Evolutionary conservation across 2,329 filamentous ascomycete genomes (phyloP).

Genomic region (Parafenestella ontariensis): DNA sequence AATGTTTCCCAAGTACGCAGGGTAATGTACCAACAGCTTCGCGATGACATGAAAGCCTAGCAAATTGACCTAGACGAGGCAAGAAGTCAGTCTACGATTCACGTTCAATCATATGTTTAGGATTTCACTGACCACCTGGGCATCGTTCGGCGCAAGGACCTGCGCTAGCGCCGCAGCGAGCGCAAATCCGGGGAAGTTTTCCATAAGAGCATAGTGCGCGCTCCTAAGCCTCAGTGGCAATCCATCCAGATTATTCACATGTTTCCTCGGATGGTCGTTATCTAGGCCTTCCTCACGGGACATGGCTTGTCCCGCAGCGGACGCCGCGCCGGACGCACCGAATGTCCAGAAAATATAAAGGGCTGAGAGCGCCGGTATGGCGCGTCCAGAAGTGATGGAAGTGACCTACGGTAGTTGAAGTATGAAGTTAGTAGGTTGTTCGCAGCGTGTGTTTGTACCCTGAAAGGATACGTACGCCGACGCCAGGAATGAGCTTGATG

Average conservation of each 20-base stretch:
- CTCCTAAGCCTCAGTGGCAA: conserved; percentile 28
- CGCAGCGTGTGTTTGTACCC: neutral
- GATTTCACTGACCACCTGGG: conserved; percentile 24
- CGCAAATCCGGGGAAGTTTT: conserved; percentile 33
- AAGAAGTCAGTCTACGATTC: neutral
- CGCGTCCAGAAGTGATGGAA: conserved; percentile 27
- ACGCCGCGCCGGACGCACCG: conserved; percentile 27
- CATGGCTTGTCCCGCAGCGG: conserved; percentile 32
- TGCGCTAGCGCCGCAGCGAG: conserved; percentile 30
- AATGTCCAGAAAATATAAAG: conserved; percentile 34
- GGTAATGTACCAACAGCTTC: conserved; percentile 30
- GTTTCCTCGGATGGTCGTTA: conserved; percentile 24
- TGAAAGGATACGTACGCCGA: conserved; percentile 14
- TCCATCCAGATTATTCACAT: conserved; percentile 16
- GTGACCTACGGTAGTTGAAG: conserved; percentile 3
- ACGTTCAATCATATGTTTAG: neutral
- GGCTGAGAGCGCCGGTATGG: conserved; percentile 28
- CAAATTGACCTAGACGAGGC: neutral
- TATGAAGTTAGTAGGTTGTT: too few relatives aligned
- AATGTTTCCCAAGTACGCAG: conserved; percentile 27
- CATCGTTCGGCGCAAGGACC: conserved; percentile 26
- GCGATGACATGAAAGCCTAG: conserved; percentile 31
- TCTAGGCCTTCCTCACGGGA: conserved; percentile 22
- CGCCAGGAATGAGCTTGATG: conserved; percentile 28
- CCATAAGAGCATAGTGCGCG: conserved; percentile 31